Evolutionary conservation across 106 monocot genomes (phyloP).

Genomic region (Posidonia australis): DNA sequence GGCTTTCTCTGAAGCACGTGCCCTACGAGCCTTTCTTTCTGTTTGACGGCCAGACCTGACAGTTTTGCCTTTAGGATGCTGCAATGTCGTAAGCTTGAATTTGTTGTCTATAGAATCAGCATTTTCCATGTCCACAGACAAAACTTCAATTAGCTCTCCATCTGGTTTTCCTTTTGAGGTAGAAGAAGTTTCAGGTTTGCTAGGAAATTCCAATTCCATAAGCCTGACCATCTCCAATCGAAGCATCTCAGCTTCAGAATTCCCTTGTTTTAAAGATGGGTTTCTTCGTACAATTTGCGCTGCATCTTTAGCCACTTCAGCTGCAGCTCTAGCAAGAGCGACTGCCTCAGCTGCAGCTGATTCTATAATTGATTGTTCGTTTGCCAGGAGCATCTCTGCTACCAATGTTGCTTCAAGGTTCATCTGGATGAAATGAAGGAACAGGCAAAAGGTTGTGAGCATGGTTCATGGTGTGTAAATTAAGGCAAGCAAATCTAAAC

Average conservation of each 20-base stretch:
- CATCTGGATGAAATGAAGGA: no score
- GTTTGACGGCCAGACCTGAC: slow-evolving; percentile 65
- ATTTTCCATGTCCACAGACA: slow-evolving; percentile 5
- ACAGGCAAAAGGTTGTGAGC: no score
- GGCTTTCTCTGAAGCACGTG: slow-evolving; percentile 41
- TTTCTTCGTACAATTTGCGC: slow-evolving; percentile 34
- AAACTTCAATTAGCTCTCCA: slow-evolving; percentile 7
- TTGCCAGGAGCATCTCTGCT: background rate
- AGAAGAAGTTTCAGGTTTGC: background rate
- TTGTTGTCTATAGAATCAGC: slow-evolving; percentile 12
- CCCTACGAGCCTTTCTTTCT: slow-evolving; percentile 70
- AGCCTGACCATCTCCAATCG: slow-evolving; percentile 29
- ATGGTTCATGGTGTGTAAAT: no score
- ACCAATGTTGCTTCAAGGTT: background rate
- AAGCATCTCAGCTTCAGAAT: slow-evolving; percentile 22
- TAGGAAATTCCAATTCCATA: slow-evolving; percentile 21
- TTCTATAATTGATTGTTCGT: slow-evolving; percentile 57
- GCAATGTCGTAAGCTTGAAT: slow-evolving; percentile 8
- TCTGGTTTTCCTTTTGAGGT: slow-evolving; percentile 8
- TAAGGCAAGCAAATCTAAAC: no score
- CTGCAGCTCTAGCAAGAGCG: slow-evolving; percentile 84
- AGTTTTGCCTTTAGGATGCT: slow-evolving; percentile 19
- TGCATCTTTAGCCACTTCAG: slow-evolving; percentile 76
- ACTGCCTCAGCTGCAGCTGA: slow-evolving; percentile 77
- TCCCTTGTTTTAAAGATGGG: slow-evolving; percentile 15